These are phyloP conservation scores for Malassezia yamatoensis DNA, from an alignment of 1,284 basidiomycete species.

Conservation along the genomic window DNA sequence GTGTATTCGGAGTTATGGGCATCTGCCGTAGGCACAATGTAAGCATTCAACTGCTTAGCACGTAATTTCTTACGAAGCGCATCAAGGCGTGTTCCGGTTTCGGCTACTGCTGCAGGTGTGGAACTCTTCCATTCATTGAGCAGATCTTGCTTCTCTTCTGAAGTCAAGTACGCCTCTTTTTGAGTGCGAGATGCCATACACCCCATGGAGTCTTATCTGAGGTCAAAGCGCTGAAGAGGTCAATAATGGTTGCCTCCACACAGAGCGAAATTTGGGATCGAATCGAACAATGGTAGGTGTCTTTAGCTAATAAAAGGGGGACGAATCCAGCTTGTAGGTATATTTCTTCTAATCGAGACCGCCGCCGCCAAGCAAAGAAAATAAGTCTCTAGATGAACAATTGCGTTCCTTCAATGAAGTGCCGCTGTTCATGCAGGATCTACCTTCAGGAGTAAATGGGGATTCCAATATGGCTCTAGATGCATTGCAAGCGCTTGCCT, in stretches of 20 bases:
- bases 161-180: not conserved
- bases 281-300: too few species aligned
- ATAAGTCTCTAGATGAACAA: slow-evolving; percentile 16
- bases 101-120: not conserved
- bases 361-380: slow-evolving; percentile 3
- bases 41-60: slow-evolving; percentile 26
- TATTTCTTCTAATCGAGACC: not conserved
- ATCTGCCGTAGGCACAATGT: slow-evolving; percentile 68
- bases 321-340: too few species aligned
- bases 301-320: too few species aligned
- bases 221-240: not conserved
- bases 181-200: slow-evolving; percentile 11
- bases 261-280: not conserved
- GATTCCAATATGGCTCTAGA: slow-evolving; percentile 54
- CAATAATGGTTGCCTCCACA: not conserved
- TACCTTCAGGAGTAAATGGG: slow-evolving; percentile 53
- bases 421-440: slow-evolving; percentile 84
- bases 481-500: slow-evolving; percentile 72
- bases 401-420: slow-evolving; percentile 37
- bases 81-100: slow-evolving; percentile 51
- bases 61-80: slow-evolving; percentile 49
- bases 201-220: slow-evolving; percentile 7
- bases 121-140: not conserved
- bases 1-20: slow-evolving; percentile 83
- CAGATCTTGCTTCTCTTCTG: slow-evolving; percentile 14